These are phyloP conservation scores for Rheum nobile DNA, from an alignment of 148 eudicot genomes.

Conservation along the genomic window DNA sequence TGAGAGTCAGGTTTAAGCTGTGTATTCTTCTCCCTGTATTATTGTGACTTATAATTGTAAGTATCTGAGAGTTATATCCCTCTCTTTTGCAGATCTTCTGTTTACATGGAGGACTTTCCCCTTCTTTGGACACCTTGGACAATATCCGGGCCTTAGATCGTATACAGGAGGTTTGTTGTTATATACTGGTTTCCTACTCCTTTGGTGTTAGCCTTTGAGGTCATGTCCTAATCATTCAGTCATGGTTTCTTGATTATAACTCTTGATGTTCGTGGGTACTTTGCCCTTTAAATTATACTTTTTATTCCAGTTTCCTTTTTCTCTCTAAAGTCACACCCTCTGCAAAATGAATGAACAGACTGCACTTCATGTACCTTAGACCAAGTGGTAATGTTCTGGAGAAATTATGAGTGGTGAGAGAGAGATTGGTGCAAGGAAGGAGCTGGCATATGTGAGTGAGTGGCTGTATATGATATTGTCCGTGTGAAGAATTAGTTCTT, in stretches of 20 bases:
- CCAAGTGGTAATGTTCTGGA: not conserved
- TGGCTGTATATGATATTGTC: not conserved
- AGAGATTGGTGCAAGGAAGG: not conserved
- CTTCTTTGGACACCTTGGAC: conserved; percentile 72
- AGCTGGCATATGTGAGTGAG: not conserved
- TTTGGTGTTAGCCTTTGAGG: not conserved
- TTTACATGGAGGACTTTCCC: conserved; percentile 78
- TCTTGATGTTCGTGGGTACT: not conserved
- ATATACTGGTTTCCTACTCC: not conserved
- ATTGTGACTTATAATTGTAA: not conserved
- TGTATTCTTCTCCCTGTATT: not conserved
- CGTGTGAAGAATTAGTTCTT: too few species aligned
- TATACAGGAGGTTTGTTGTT: conserved; percentile 51
- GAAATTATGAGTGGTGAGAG: not conserved
- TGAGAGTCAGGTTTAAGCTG: conserved; percentile 60
- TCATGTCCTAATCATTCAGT: not conserved
- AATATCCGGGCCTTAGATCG: conserved; percentile 73
- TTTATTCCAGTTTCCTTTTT: not conserved
- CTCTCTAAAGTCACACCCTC: not conserved
- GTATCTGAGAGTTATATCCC: not conserved
- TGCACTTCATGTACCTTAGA: not conserved
- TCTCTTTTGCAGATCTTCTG: conserved; percentile 41
- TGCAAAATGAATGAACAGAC: not conserved
- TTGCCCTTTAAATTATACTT: not conserved
- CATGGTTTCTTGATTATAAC: not conserved